Conservation (phyloP, 1,139 yeast genomes). For the Blastobotrys aristatus region DNA sequence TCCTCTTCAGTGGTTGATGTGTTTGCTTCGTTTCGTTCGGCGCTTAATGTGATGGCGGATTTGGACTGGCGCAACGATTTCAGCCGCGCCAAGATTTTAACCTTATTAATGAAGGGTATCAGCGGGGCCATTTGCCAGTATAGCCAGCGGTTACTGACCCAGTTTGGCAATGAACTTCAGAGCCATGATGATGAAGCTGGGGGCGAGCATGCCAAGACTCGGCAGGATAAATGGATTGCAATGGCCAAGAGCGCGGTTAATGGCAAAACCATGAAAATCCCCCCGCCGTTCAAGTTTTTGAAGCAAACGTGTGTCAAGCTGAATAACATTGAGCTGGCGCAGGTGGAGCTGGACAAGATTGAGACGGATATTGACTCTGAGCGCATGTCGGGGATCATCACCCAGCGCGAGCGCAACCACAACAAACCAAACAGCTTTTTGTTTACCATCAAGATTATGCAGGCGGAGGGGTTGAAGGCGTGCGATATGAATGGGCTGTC, state of each 20-base stretch:
- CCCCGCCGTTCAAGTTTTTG: constrained; percentile 58
- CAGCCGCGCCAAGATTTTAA: constrained; percentile 57
- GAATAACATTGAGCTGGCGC: constrained; percentile 63
- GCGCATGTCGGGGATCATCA: constrained; percentile 46
- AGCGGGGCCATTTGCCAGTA: constrained; percentile 58
- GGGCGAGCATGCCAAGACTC: constrained; percentile 22
- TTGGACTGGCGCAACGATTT: constrained; percentile 59
- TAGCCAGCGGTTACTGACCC: constrained; percentile 43
- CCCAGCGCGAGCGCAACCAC: constrained; percentile 26
- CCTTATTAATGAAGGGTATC: constrained; percentile 54
- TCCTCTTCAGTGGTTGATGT: constrained; percentile 64
- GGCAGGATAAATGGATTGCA: constrained; percentile 38
- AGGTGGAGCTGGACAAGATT: constrained; percentile 51
- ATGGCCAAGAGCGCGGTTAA: constrained; percentile 42
- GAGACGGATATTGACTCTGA: constrained; percentile 65
- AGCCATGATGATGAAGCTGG: constrained; percentile 33
- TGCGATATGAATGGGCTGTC: constrained; percentile 49
- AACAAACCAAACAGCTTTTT: constrained; percentile 46
- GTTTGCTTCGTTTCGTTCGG: constrained; percentile 57
- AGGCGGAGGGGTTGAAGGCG: constrained; percentile 65
- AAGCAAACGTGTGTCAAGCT: constrained; percentile 68
- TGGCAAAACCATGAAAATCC: constrained; percentile 34
- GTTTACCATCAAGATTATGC: constrained; percentile 59
- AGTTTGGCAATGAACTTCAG: constrained; percentile 44
- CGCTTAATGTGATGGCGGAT: constrained; percentile 48